phyloP scores from a whole-genome alignment of 1,284 basidiomycete species.

The Microbotryum intermedium region DNA sequence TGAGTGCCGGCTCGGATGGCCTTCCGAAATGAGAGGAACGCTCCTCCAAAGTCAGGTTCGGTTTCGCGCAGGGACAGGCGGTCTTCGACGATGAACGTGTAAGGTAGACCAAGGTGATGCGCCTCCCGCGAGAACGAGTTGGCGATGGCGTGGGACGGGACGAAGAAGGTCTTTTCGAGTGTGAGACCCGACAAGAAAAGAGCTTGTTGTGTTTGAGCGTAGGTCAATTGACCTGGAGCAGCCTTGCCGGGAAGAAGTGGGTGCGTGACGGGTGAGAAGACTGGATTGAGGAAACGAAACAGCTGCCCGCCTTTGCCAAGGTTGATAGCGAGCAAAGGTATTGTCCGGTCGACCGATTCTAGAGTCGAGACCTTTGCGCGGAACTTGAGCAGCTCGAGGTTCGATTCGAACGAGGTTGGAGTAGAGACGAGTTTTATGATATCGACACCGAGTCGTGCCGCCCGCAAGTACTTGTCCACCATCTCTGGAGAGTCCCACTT shows the following conservation, averaged over 20 bases:
- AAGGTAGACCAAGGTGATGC: slow-evolving; percentile 19
- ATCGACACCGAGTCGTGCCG: slow-evolving; percentile 50
- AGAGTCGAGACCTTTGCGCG: slow-evolving; percentile 41
- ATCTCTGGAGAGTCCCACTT: slow-evolving; percentile 67
- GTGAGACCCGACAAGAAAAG: slow-evolving; percentile 41
- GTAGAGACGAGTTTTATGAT: slow-evolving; percentile 87
- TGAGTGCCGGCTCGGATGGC: neutral
- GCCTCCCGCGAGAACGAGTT: slow-evolving; percentile 18
- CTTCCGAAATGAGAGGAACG: slow-evolving; percentile 13
- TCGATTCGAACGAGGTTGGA: slow-evolving; percentile 65
- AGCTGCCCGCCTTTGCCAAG: slow-evolving; percentile 84
- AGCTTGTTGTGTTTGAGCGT: slow-evolving; percentile 72
- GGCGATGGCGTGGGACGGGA: slow-evolving; percentile 13
- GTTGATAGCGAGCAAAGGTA: slow-evolving; percentile 88
- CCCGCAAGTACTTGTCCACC: slow-evolving; percentile 47
- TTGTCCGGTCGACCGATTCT: neutral
- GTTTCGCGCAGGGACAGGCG: slow-evolving; percentile 6
- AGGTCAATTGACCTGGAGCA: slow-evolving; percentile 86
- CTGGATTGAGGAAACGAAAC: slow-evolving; percentile 74
- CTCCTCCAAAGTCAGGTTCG: slow-evolving; percentile 19
- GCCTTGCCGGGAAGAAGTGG: slow-evolving; percentile 70
- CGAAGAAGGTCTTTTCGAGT: slow-evolving; percentile 27
- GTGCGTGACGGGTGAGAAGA: slow-evolving; percentile 85
- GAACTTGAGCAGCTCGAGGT: slow-evolving; percentile 71
- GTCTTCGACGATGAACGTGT: slow-evolving; percentile 23